Evolutionary conservation across 2,329 filamentous ascomycete genomes (phyloP), one percentile per base, ranked within the genome.

Genomic region (Plenodomus biglobosus): DNA sequence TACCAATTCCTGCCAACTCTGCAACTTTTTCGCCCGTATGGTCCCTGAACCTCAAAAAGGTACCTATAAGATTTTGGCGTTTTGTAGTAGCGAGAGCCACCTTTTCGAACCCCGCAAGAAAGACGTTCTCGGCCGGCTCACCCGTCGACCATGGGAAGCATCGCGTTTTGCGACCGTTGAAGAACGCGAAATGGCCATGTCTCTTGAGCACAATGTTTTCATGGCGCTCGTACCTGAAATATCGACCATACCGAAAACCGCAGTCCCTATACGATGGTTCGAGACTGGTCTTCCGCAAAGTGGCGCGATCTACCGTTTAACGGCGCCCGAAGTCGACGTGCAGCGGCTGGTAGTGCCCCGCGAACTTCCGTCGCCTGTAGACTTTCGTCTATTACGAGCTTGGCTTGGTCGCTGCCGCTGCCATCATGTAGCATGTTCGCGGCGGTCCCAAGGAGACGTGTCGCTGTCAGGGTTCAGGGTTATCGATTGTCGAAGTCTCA

Each of bases 31-130:
- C 24, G 27, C 36, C 15, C 16, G 3, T 17, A 35, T 35, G 42
- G 38, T 37, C 10, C 19, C 16, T 8, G 17, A 22, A n/a, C 42
- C 42, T 3, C 1, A 3, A 15, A 40, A 17, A n/a, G 42, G 42
- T 6, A 34, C 16, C 3, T 39, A 39, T 17, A 44, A 44, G 19
- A 15, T 44, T 5, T 8, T 44, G 6, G 42, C 42, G 3, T 21
- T 44, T 35, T 44, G 36, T 18, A 39, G 42, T 20, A 44, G 42
- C 42, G 42, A 44, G 27, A 44, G 42, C 18, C 17, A 39, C 36
- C 16, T 44, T 10, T 39, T 44, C 17, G 36, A 39, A 17, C 42
- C 42, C 1, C 42, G 42, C 36, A 44, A 44, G 42, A 44, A 39
- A 17, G 42, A 44, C 30, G 19, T 17, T 21, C 42, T 17, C 8